Evolutionary conservation across 192 early-diverging fungal genomes (phyloP).

Genomic region (Linderina pennispora): DNA sequence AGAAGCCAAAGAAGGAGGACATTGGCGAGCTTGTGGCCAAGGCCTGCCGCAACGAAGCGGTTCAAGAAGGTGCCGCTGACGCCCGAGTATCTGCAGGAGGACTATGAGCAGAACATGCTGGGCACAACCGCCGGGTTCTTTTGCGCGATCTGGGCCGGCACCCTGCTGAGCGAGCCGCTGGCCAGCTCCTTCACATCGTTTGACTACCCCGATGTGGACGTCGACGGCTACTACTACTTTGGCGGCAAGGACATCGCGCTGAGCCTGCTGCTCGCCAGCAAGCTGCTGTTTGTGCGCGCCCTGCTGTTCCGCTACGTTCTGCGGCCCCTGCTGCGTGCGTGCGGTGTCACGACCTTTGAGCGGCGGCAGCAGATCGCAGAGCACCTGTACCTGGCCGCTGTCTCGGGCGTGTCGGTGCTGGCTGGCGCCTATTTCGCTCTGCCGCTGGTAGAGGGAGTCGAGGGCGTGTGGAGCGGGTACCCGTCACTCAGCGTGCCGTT

Average conservation of each 20-base stretch:
- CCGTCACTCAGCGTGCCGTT: neutral
- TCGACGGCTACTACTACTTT: slow-evolving; percentile 7
- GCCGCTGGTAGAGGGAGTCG: neutral
- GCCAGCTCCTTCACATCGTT: slow-evolving; percentile 10
- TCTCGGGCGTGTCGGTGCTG: neutral
- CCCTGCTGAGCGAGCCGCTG: slow-evolving; percentile 21
- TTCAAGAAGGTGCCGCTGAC: slow-evolving; percentile 11
- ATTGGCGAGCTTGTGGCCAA: neutral
- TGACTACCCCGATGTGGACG: slow-evolving; percentile 6
- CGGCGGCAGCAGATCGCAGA: neutral
- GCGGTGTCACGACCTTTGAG: neutral
- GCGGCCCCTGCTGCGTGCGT: slow-evolving; percentile 9
- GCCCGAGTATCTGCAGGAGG: slow-evolving; percentile 15
- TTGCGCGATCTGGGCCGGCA: slow-evolving; percentile 30
- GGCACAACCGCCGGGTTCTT: slow-evolving; percentile 31
- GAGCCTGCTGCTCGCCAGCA: slow-evolving; percentile 8
- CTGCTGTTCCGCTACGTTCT: slow-evolving; percentile 14
- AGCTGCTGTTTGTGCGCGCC: slow-evolving; percentile 25
- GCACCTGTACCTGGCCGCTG: neutral
- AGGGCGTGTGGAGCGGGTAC: neutral
- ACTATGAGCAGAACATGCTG: slow-evolving; percentile 28
- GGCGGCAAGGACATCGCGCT: slow-evolving; percentile 12
- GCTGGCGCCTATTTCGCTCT: neutral
- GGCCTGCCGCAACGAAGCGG: neutral
- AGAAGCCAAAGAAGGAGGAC: neutral